Evolutionary conservation across 2,329 filamentous ascomycete species (phyloP), one percentile per base, ranked within the genome.

Genomic region (Rhynchosporium graminicola): DNA sequence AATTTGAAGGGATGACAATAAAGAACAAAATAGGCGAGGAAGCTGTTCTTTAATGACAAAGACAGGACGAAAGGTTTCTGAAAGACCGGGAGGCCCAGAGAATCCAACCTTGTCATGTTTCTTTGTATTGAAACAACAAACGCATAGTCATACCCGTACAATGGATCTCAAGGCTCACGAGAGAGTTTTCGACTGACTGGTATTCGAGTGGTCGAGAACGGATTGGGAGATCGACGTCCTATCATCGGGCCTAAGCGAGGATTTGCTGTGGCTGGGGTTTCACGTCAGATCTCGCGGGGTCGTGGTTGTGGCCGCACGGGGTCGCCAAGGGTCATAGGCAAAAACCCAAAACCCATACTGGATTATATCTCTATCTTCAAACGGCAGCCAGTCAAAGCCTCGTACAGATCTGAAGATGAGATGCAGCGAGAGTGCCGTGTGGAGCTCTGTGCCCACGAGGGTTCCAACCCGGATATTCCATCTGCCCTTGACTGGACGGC

Each of bases 321-420:
- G 51, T 47, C 36, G 51, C 52, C 33, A 36, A 2, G 33, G 9
- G 33, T 36, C 59, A 42, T 40, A 46, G 55, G 55, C 31, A 45
- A 51, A 51, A 57, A 54, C 54, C 42, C 31, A 45, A 51, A 51
- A 57, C 60, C 54, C 42, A 47, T 28, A 38, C 28, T 20, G 47
- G 45, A 47, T 36, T 15, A 52, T 20, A 55, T 51, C 46, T n/a
- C 46, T 9, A 45, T 55, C 60, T 20, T 57, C 60, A 52, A 62
- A 58, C 55, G 20, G 45, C 20, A 58, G 52, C 69, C 66, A 71
- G 65, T 70, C 67, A 68, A 67, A 66, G 64, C 65, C 59, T 46
- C 38, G 31, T 43, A 60, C 42, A 51, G 42, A 45, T 46, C 20
- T 40, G 45, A 64, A 68, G 63, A 67, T 70, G 68, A 70, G 70